A percentile compares a stretch with the other conserved stretches of the same genome.
Evolutionary conservation across 208 protist species (phyloP).

Genomic region (Leishmania arabica): DNA sequence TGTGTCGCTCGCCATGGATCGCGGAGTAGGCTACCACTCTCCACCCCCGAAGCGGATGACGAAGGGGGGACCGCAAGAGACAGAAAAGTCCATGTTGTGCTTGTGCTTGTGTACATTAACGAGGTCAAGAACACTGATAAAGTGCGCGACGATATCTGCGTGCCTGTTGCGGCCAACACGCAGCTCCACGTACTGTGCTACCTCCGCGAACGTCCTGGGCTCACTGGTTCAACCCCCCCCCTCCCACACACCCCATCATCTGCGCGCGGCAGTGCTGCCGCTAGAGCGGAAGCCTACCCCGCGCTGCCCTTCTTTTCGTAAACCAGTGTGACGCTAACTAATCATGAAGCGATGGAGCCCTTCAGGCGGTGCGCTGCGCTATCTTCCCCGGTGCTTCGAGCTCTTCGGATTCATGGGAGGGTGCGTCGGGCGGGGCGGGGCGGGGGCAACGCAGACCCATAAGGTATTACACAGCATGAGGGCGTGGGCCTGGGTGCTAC

Average conservation of each 20-base stretch:
- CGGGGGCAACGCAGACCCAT: background rate
- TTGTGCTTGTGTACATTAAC: background rate
- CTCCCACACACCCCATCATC: no score
- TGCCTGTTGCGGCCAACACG: background rate
- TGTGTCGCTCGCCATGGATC: constrained; percentile 91
- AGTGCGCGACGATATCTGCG: background rate
- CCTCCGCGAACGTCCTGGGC: background rate
- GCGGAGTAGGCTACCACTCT: constrained; percentile 31
- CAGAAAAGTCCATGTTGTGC: background rate
- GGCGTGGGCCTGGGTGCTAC: background rate
- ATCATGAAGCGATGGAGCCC: background rate
- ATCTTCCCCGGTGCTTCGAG: background rate
- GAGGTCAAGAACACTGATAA: background rate
- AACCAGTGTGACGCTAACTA: background rate
- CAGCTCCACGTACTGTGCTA: background rate
- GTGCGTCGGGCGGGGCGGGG: no score
- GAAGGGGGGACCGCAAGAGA: background rate
- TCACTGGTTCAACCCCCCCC: background rate
- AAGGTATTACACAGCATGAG: background rate
- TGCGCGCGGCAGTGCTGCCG: background rate
- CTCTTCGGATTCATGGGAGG: background rate
- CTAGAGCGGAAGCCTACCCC: background rate
- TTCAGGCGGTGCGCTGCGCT: background rate
- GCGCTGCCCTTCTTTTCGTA: background rate
- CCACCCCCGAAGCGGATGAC: background rate